These are phyloP conservation scores for Geotrichum cucujoidarum DNA, from an alignment of 1,139 yeast genomes.

Conservation along the genomic window DNA sequence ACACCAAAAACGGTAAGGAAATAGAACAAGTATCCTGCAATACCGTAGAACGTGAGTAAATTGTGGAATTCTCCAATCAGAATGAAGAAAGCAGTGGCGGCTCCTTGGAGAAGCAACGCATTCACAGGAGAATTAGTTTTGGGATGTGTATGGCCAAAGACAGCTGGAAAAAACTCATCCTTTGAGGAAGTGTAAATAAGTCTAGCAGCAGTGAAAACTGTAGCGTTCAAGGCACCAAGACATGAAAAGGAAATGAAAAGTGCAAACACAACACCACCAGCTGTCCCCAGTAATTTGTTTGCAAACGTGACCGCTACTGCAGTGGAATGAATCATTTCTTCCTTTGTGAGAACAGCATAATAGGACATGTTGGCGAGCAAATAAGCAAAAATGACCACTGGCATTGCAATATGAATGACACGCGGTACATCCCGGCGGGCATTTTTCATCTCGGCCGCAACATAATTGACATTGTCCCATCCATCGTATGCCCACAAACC, in stretches of 20 bases:
- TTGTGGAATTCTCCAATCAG: constrained; percentile 38
- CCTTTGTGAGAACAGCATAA: constrained; percentile 36
- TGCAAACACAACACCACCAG: constrained; percentile 35
- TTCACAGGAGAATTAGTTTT: constrained; percentile 36
- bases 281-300: constrained; percentile 30
- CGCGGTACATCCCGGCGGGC: constrained; percentile 39
- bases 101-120: constrained; percentile 37
- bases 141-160: constrained; percentile 31
- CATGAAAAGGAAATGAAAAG: constrained; percentile 39
- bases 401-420: constrained; percentile 41
- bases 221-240: constrained; percentile 42
- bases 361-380: constrained; percentile 39
- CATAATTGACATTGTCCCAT: constrained; percentile 44
- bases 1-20: constrained; percentile 40
- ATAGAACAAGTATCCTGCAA: constrained; percentile 41
- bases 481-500: constrained; percentile 46
- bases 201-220: constrained; percentile 39
- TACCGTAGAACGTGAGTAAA: constrained; percentile 40
- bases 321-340: constrained; percentile 34
- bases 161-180: constrained; percentile 36
- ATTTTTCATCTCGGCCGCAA: constrained; percentile 41
- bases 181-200: constrained; percentile 39
- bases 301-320: constrained; percentile 41
- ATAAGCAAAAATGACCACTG: constrained; percentile 38
- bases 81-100: constrained; percentile 33